These are phyloP conservation scores for Cytospora schulzeri DNA, from an alignment of 2,329 filamentous ascomycete genomes.

Conservation along the genomic window DNA sequence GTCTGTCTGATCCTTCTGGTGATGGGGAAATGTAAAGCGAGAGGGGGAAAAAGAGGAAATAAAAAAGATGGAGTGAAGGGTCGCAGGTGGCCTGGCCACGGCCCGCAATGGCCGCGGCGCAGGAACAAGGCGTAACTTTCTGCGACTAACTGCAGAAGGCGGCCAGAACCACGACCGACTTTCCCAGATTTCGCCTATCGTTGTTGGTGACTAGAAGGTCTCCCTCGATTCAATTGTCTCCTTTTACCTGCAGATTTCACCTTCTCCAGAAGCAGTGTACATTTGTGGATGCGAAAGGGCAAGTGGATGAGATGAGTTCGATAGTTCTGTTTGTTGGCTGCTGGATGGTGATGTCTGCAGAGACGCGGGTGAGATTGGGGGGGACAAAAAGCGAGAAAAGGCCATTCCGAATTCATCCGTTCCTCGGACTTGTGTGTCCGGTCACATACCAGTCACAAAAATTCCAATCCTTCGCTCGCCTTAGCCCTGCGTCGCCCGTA, in stretches of 20 bases:
- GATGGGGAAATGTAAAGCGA: background rate
- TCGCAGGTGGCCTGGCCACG: background rate
- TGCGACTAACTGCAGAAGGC: background rate
- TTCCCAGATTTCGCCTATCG: background rate
- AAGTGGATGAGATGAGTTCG: background rate
- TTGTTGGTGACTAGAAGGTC: background rate
- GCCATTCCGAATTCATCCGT: background rate
- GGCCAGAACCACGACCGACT: background rate
- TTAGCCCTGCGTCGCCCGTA: background rate
- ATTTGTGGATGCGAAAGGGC: background rate
- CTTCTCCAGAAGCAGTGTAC: background rate
- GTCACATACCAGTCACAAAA: background rate
- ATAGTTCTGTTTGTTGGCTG: background rate
- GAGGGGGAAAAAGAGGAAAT: background rate
- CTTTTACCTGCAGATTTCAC: background rate
- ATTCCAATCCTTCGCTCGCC: background rate
- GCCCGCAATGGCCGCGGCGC: background rate
- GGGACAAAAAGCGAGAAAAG: background rate
- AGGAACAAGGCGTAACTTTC: background rate
- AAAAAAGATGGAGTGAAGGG: background rate
- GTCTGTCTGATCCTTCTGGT: background rate
- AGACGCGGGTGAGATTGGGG: background rate
- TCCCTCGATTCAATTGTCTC: background rate
- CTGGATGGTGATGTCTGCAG: background rate
- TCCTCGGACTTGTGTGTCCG: background rate